Evolutionary conservation across 2,329 filamentous ascomycete species (phyloP).

Genomic region (Diaporthe sp.): DNA sequence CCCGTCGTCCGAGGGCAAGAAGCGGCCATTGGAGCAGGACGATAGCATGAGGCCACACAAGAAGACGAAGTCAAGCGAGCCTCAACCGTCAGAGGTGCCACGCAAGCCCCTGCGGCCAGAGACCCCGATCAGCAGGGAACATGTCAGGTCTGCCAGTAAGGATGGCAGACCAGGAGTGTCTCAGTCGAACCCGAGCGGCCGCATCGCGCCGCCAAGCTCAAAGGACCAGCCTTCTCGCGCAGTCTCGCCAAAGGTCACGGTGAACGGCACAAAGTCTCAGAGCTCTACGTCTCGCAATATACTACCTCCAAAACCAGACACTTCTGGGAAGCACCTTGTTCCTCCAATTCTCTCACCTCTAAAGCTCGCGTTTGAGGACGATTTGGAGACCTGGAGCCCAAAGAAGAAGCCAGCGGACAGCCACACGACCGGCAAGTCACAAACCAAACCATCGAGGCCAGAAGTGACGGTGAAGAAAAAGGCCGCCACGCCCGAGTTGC

Average conservation of each 20-base stretch:
- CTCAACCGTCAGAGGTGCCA: slow-evolving; percentile 10
- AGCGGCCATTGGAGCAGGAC: slow-evolving; percentile 61
- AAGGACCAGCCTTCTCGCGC: slow-evolving; percentile 36
- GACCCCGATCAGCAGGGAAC: slow-evolving; percentile 36
- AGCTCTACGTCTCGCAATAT: slow-evolving; percentile 53
- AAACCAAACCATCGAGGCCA: slow-evolving; percentile 48
- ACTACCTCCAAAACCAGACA: slow-evolving; percentile 56
- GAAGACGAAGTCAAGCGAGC: slow-evolving; percentile 54
- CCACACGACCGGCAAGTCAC: slow-evolving; percentile 46
- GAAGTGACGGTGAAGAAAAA: slow-evolving; percentile 50
- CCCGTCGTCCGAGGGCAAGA: slow-evolving; percentile 61
- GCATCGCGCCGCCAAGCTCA: slow-evolving; percentile 32
- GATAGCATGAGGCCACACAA: slow-evolving; percentile 62
- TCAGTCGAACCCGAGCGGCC: slow-evolving; percentile 33
- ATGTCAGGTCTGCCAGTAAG: slow-evolving; percentile 34
- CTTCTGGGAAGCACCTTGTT: slow-evolving; percentile 56
- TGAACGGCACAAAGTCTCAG: slow-evolving; percentile 58
- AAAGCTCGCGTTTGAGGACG: slow-evolving; percentile 59
- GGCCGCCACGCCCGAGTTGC: slow-evolving; percentile 57
- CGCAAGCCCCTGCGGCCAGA: slow-evolving; percentile 38
- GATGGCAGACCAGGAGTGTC: slow-evolving; percentile 33
- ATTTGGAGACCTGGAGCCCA: slow-evolving; percentile 48
- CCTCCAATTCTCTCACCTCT: slow-evolving; percentile 69
- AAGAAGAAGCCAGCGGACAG: slow-evolving; percentile 53
- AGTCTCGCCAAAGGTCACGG: slow-evolving; percentile 34